phyloP scores from a whole-genome alignment of 2,329 filamentous ascomycete genomes.

The Calonectria pauciramosa region DNA sequence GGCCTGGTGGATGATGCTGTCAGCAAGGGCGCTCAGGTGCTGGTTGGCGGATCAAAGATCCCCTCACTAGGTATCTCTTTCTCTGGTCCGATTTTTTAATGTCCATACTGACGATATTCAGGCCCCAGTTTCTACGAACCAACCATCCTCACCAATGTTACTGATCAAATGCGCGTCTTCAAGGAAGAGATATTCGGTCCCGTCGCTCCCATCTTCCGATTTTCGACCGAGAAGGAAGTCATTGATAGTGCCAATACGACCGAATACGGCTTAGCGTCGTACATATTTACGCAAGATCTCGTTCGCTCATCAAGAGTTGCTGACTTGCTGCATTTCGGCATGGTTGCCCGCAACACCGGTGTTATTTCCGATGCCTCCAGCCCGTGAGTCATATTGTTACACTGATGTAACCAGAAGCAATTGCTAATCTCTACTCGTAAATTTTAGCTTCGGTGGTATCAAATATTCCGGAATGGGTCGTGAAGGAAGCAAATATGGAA shows the following conservation, averaged over 20 bases:
- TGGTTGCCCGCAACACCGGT: not conserved
- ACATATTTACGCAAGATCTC: not conserved
- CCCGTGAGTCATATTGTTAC: not conserved
- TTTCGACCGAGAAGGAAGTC: constrained; percentile 76
- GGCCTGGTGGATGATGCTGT: constrained; percentile 76
- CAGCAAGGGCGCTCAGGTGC: constrained; percentile 71
- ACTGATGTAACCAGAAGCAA: too few relatives aligned
- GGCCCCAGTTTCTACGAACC: constrained; percentile 74
- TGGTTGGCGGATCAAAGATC: constrained; percentile 58
- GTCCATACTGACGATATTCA: not conserved
- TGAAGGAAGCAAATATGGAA: not conserved
- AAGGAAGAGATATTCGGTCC: constrained; percentile 77
- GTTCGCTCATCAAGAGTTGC: not conserved
- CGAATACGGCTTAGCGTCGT: constrained; percentile 8
- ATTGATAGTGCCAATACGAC: constrained; percentile 66
- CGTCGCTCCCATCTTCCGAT: constrained; percentile 73
- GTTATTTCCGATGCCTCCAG: not conserved
- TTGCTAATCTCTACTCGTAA: not conserved
- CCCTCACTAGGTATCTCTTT: not conserved
- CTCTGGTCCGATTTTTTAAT: not conserved
- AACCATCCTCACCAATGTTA: constrained; percentile 73
- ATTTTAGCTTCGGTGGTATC: not conserved
- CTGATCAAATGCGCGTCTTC: constrained; percentile 68
- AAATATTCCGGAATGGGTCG: not conserved
- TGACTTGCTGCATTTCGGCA: not conserved